Evolutionary conservation across 169 alveolate species (phyloP), one percentile per base, ranked within the genome.

Genomic region (Besnoitia besnoiti): DNA sequence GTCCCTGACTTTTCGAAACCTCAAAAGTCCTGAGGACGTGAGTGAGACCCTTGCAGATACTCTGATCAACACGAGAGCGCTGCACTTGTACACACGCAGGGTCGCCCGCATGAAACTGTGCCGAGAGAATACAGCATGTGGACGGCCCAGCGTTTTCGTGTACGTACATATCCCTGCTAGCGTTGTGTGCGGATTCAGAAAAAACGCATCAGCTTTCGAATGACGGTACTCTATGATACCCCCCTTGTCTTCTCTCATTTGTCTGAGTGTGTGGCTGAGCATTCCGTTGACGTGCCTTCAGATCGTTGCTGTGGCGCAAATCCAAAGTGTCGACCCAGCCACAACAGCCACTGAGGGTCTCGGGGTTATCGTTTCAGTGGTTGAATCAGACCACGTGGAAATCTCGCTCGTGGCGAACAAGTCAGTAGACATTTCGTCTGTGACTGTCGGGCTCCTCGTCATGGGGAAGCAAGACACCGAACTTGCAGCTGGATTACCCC

Each of bases 371-470:
- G 30, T 77, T 21, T 40, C 87, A 0, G 40, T 10, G 37, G 21
- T 77, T 4, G 7, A 39, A 21, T 40, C 87, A 0, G 7, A 27
- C 44, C 24, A 30, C 14, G 33, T 42, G 40, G 61, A 77, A 44
- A 10, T 77, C 24, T 37, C 55, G 27, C 59, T 44, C 19, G 27
- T 77, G 47, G 21, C 40, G 87, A 39, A 77, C 37, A 39, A 35
- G 1, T 27, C 37, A 3, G 59, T 77, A 2, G 2, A 4, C 59
- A 7, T 39, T 42, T 44, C 49, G 19, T 14, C 87, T 77, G 61
- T 77, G 21, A 24, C 59, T 21, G 87, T 77, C 37, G 87, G 87
- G 35, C 40, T 77, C 27, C 37, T 77, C 40, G 30, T 77, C 87
- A 30, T 39, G 49, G 87, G 87, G 19, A 77, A 77, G 59, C 87